Percentiles rank a stretch among this genome's conserved stretches.
phyloP scores from a whole-genome alignment of 768 basidiomycete genomes.

The Hypsizygus marmoreus region DNA sequence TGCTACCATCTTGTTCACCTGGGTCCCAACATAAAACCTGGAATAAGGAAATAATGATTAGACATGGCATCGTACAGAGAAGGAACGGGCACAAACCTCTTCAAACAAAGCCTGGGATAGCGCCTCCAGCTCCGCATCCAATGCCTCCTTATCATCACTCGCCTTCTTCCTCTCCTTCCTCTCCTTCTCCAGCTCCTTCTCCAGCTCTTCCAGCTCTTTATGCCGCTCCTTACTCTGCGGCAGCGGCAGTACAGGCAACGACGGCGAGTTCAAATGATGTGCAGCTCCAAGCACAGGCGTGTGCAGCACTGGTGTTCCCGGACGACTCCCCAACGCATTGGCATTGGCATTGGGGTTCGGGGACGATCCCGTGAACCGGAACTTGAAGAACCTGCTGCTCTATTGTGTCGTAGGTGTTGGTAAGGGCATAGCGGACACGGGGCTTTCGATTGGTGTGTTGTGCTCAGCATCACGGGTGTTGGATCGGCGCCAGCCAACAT shows the following conservation, averaged over 20 bases:
- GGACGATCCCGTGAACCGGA: conserved; percentile 55
- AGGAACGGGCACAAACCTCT: conserved; percentile 53
- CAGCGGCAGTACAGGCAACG: conserved; percentile 35
- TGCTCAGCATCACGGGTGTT: conserved; percentile 37
- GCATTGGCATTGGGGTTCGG: conserved; percentile 19
- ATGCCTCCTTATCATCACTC: no score
- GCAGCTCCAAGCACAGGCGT: conserved; percentile 4
- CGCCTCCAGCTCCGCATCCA: conserved; percentile 76
- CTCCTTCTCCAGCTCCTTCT: no score
- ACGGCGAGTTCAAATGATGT: conserved; percentile 41
- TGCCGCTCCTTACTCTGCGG: conserved; percentile 27
- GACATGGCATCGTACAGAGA: background rate
- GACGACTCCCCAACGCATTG: conserved; percentile 27
- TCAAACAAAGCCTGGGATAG: conserved; percentile 85
- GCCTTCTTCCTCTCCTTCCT: no score
- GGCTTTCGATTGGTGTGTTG: conserved; percentile 13
- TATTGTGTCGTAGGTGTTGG: conserved; percentile 38
- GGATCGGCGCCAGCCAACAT: conserved; percentile 77
- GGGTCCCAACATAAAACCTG: no score
- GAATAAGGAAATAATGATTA: conserved; percentile 2
- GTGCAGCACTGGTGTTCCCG: conserved; percentile 26
- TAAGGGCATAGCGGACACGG: conserved; percentile 23
- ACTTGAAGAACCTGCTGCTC: conserved; percentile 66
- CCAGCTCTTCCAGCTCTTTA: conserved; percentile 42
- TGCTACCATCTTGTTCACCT: conserved; percentile 92